Evolutionary conservation across 805 yeast species (phyloP), one percentile per base, ranked within the genome.

Genomic region (Candida succiphila): DNA sequence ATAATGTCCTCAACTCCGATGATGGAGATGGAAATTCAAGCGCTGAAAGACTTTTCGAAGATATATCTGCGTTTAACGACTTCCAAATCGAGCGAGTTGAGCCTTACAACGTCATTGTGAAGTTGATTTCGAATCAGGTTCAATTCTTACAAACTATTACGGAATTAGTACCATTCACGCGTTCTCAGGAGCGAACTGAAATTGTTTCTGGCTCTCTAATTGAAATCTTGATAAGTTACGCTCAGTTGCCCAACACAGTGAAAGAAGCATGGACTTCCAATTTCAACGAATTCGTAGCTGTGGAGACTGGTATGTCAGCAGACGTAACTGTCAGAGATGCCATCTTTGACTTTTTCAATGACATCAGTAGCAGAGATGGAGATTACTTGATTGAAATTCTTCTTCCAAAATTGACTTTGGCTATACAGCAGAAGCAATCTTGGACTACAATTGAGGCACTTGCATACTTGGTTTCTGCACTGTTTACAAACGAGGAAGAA

Each of bases 231-330:
- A 41, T 63, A 1, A 42, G 44, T 3, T 51, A 70, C 7, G 52
- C 75, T 5, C 46, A 54, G 9, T 45, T 78, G 10, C 65, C 79
- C 2, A 37, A 45, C 1, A 66, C 61, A 5, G 53, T 60, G 0
- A 52, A 59, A 21, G 68, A 63, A 24, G 67, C 65, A 4, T 83
- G 78, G 65, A 51, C 54, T 4, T 61, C 58, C 2, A 88, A 87
- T 48, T 69, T 75, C 47, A 85, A 87, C 46, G 56, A 53, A 3
- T 86, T 74, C 51, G 82, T 85, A 5, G 71, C 87, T 2, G 79
- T 74, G 24, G 87, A 83, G 36, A 65, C 84, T 2, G 95, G 86
- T 2, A 63, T 87, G 22, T 58, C 78, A 0, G 58, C 77, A 0
- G 71, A 69, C 5, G 54, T 56, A 8, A 54, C 68, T 2, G 69